phyloP scores from a whole-genome alignment of 768 basidiomycete genomes.

The Agaricus sinodeliciosus region DNA sequence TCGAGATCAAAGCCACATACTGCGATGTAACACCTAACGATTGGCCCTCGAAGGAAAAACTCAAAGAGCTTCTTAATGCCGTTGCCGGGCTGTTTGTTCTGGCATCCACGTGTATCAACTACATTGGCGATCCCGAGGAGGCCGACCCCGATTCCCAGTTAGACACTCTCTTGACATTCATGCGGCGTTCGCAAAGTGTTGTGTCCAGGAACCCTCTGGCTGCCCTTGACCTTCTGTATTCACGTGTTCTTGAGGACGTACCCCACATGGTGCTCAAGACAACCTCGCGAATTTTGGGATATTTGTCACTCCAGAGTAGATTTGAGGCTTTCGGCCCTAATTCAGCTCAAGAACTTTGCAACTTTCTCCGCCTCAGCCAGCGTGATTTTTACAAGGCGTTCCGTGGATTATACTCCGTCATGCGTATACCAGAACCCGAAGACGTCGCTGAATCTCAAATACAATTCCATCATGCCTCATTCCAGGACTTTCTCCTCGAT shows the following conservation, averaged over 20 bases:
- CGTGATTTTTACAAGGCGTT: neutral
- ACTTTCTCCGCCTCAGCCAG: neutral
- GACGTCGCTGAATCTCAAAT: neutral
- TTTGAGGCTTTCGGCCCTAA: too few species aligned
- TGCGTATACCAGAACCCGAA: neutral
- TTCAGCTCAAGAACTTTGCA: neutral
- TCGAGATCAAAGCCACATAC: neutral
- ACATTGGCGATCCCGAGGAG: neutral
- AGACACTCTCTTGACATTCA: neutral
- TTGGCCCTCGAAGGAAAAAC: neutral
- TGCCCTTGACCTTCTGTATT: neutral
- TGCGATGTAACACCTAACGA: neutral
- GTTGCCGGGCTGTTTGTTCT: neutral
- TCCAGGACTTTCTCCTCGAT: neutral
- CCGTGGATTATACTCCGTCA: neutral
- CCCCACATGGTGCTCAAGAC: neutral
- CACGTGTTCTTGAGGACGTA: neutral
- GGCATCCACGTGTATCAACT: neutral
- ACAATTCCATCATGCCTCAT: slow-evolving; percentile 1
- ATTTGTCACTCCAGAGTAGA: neutral
- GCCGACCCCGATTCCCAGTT: neutral
- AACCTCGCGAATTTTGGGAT: neutral
- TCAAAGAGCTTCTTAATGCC: neutral
- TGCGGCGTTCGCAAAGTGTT: neutral
- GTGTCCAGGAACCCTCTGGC: neutral